Base-by-base conservation (phyloP, 129 eudicot species). In the Glebionis coronaria region DNA sequence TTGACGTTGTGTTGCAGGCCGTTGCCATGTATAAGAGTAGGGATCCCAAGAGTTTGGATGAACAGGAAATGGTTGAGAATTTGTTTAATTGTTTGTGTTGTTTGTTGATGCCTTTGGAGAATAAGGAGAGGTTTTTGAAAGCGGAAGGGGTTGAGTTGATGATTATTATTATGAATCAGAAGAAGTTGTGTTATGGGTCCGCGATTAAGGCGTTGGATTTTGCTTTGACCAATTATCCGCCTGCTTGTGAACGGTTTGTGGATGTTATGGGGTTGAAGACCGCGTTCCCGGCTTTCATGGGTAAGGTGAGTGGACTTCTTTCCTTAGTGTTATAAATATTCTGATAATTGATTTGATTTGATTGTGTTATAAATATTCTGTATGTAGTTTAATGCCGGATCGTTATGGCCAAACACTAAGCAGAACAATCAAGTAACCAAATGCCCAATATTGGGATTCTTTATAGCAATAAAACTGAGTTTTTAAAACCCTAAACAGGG, bases 251-350 rank as follows among this genome's bases (percentile, higher is more conserved):
- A 79, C 79, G 99, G 58, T 94, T 94, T 73, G 86, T 94, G 62
- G 99, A 94, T 87, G 97, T 94, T 72, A 79, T 94, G 93, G 99
- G 97, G 54, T 85, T 94, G 76, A 94, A 89, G 85, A 94, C 99
- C 42, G 99, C 95, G 1, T 94, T 94, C 66, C 95, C 97, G 20
- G 95, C 99, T 68, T 94, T 89, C 77, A 94, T 94, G 99, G 99
- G 99, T 89, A 94, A 94, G 99, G 99, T 90, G 90, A 94, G 97
- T 89, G 62, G 49, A n/a, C 57, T 57, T 57, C 57, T 56, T 74
- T 80, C 74, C 35, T 44, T 59, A n/a, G 54, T 13, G 16, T 49
- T 49, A 49, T 49, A 14, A 49, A 3, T 12, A 13, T 12, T 49
- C 54, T 10, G 25, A n/a, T n/a, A n/a, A n/a, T n/a, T n/a, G n/a